Evolutionary conservation across 768 basidiomycete species (phyloP).

Genomic region (Serendipita sp.): DNA sequence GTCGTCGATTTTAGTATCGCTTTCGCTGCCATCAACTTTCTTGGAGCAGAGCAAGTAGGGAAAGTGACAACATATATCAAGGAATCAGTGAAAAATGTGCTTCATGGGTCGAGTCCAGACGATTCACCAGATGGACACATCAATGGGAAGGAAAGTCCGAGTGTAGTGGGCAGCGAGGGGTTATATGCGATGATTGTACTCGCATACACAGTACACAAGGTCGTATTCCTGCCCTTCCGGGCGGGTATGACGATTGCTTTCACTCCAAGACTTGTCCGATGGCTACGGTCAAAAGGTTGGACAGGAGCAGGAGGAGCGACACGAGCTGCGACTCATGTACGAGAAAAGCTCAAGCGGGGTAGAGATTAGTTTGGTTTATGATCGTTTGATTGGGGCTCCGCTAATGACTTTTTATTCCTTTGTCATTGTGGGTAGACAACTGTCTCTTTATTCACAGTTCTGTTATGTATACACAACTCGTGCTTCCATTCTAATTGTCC

Average conservation of each 20-base stretch:
- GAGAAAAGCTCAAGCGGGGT: conserved; percentile 16
- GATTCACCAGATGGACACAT: neutral
- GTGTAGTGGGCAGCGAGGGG: conserved; percentile 35
- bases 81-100: conserved; percentile 31
- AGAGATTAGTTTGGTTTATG: neutral
- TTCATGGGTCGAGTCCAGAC: neutral
- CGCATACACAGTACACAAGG: conserved; percentile 95
- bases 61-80: conserved; percentile 29
- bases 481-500: neutral
- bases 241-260: conserved; percentile 76
- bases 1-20: conserved; percentile 70
- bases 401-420: neutral
- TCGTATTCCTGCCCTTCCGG: conserved; percentile 72
- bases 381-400: neutral
- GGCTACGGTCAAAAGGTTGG: conserved; percentile 73
- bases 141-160: neutral
- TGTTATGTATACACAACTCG: neutral
- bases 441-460: no score
- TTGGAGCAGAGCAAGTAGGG: conserved; percentile 84
- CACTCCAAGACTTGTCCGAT: conserved; percentile 73
- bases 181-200: conserved; percentile 84
- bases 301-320: conserved; percentile 52
- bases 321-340: conserved; percentile 37
- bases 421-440: neutral
- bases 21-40: conserved; percentile 66